Conservation (phyloP, 2,329 filamentous ascomycete species). For the Phialocephala sp. region DNA sequence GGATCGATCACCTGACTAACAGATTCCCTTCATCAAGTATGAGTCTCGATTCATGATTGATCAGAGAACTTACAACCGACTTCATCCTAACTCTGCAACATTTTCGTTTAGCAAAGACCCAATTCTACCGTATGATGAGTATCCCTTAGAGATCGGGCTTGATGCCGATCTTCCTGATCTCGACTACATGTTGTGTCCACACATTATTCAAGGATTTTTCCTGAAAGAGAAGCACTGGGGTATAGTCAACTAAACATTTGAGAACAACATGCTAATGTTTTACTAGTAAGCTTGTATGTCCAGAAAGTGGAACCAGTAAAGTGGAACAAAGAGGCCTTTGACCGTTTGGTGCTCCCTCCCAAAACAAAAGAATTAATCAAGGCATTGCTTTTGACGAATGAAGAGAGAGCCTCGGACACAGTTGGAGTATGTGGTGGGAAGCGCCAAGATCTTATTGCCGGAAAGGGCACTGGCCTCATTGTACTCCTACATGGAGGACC, state of each 20-base stretch:
- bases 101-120: too few relatives aligned
- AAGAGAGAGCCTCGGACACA: not conserved
- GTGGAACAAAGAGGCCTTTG: constrained; percentile 47
- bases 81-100: constrained; percentile 2
- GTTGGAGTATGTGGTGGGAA: constrained; percentile 1
- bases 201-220: not conserved
- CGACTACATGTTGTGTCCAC: not conserved
- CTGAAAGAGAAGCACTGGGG: not conserved
- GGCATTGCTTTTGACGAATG: constrained; percentile 46
- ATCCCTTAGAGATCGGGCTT: not conserved
- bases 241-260: not conserved
- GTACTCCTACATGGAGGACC: constrained; percentile 47
- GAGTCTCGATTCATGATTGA: constrained; percentile 14
- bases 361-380: constrained; percentile 53
- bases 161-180: not conserved
- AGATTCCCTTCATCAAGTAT: not conserved
- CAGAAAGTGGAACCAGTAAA: constrained; percentile 5
- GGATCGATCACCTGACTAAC: too few relatives aligned
- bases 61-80: not conserved
- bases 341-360: constrained; percentile 52
- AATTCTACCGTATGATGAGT: not conserved
- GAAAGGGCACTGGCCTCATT: constrained; percentile 51
- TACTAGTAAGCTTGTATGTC: constrained; percentile 5
- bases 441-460: constrained; percentile 20
- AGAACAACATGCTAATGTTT: not conserved